phyloP scores from a whole-genome alignment of 805 yeast genomes.

The Dipodascopsis tothii region DNA sequence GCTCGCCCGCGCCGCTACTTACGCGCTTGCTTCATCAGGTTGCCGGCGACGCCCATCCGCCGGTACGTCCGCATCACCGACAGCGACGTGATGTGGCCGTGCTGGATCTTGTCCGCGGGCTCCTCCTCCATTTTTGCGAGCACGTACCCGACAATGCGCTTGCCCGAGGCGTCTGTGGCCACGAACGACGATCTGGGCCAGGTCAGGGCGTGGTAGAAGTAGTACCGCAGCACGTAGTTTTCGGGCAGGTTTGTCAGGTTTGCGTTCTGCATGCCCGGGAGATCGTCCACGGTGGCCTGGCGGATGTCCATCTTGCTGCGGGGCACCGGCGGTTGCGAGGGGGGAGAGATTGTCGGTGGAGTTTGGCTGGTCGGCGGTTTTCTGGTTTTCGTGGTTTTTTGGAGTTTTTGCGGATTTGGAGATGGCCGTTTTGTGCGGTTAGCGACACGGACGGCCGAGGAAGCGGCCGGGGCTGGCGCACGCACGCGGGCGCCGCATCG shows the following conservation, averaged over 20 bases:
- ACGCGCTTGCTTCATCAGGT: conserved; percentile 71
- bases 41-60: conserved; percentile 90
- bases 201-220: conserved; percentile 84
- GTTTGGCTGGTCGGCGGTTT: no score
- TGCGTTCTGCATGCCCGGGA: conserved; percentile 80
- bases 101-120: conserved; percentile 62
- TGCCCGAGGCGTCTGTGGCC: conserved; percentile 60
- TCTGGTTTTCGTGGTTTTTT: no score
- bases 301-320: conserved; percentile 70
- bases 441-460: no score
- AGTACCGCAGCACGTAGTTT: conserved; percentile 85
- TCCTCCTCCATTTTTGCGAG: conserved; percentile 80
- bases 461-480: no score
- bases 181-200: conserved; percentile 99
- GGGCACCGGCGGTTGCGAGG: neutral
- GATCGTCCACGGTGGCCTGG: conserved; percentile 75
- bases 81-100: conserved; percentile 90
- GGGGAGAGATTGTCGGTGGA: no score
- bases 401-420: no score
- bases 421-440: no score
- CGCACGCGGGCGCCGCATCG: no score
- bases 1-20: conserved; percentile 1
- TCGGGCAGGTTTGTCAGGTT: conserved; percentile 66
- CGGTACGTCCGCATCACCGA: conserved; percentile 94
- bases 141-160: conserved; percentile 90